These are phyloP conservation scores for Cucurbita argyrosperma DNA, from an alignment of 306 rosid genomes.

Conservation along the genomic window DNA sequence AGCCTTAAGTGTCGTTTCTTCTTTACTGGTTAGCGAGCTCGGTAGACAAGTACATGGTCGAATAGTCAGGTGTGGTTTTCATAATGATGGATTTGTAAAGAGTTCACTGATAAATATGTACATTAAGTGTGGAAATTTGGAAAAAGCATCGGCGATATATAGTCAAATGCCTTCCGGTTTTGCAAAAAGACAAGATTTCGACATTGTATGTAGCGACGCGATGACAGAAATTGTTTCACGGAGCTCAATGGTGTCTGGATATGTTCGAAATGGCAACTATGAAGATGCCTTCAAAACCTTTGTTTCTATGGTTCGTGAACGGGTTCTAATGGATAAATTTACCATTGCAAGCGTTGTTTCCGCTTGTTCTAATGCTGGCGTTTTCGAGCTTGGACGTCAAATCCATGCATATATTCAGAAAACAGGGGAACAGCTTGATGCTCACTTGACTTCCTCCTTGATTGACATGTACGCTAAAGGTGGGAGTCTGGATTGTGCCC, in stretches of 20 bases:
- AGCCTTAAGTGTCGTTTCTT: conserved; percentile 63
- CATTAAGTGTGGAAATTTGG: conserved; percentile 47
- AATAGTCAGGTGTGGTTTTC: conserved; percentile 29
- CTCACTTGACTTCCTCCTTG: conserved; percentile 47
- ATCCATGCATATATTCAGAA: conserved; percentile 54
- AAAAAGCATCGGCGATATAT: conserved; percentile 43
- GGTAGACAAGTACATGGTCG: conserved; percentile 74
- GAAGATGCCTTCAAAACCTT: conserved; percentile 53
- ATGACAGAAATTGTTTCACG: conserved; percentile 41
- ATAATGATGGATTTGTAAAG: conserved; percentile 36
- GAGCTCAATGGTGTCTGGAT: conserved; percentile 73
- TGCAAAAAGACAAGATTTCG: conserved; percentile 9
- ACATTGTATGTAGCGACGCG: conserved; percentile 16
- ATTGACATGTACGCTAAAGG: conserved; percentile 83
- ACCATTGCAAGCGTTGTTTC: conserved; percentile 57
- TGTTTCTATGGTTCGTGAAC: conserved; percentile 39
- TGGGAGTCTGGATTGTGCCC: conserved; percentile 55
- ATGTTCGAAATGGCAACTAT: conserved; percentile 41
- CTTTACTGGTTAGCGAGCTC: conserved; percentile 34
- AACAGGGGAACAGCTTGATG: conserved; percentile 41
- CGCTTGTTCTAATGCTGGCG: conserved; percentile 52
- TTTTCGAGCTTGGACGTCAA: conserved; percentile 49
- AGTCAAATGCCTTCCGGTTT: conserved; percentile 28
- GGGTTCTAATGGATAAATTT: conserved; percentile 38
- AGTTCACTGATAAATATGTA: conserved; percentile 74